A percentile compares a stretch with the other conserved stretches of the same genome.
These are phyloP conservation scores for Cynara cardunculus DNA, from an alignment of 129 eudicot species.

Conservation along the genomic window DNA sequence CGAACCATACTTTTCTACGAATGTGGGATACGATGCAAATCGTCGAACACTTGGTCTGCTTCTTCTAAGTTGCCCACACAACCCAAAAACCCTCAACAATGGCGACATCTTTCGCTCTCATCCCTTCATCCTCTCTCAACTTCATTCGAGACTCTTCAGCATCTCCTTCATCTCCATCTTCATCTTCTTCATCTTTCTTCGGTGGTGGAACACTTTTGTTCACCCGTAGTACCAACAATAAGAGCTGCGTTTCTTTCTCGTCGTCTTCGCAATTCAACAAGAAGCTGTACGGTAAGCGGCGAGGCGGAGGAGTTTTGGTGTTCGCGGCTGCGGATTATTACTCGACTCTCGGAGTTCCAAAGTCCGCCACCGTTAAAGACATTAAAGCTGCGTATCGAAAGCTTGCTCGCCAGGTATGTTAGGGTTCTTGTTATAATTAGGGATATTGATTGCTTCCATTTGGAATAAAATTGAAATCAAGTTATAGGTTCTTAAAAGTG, in stretches of 20 bases:
- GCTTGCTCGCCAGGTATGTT: constrained; percentile 84
- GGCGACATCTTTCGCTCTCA: constrained; percentile 42
- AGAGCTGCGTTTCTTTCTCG: constrained; percentile 31
- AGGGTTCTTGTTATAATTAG: background rate
- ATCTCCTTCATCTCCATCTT: constrained; percentile 23
- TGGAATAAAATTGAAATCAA: constrained; percentile 4
- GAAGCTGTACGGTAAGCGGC: constrained; percentile 39
- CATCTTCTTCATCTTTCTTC: constrained; percentile 49
- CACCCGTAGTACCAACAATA: constrained; percentile 24
- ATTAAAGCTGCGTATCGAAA: constrained; percentile 91
- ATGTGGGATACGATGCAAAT: constrained; percentile 7
- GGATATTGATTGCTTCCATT: background rate
- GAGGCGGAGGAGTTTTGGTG: constrained; percentile 42
- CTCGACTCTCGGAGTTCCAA: constrained; percentile 89
- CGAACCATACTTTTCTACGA: background rate
- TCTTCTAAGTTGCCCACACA: constrained; percentile 6
- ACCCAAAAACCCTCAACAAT: constrained; percentile 27
- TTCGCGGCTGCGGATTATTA: constrained; percentile 89
- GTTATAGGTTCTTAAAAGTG: background rate
- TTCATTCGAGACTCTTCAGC: constrained; percentile 36
- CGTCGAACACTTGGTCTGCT: constrained; percentile 23
- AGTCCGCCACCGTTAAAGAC: constrained; percentile 67
- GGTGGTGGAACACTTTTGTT: constrained; percentile 40
- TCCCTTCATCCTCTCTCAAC: constrained; percentile 36
- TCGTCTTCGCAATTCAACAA: constrained; percentile 33